phyloP scores from a whole-genome alignment of 1,284 basidiomycete species.

The Ceraceosorus guamensis region DNA sequence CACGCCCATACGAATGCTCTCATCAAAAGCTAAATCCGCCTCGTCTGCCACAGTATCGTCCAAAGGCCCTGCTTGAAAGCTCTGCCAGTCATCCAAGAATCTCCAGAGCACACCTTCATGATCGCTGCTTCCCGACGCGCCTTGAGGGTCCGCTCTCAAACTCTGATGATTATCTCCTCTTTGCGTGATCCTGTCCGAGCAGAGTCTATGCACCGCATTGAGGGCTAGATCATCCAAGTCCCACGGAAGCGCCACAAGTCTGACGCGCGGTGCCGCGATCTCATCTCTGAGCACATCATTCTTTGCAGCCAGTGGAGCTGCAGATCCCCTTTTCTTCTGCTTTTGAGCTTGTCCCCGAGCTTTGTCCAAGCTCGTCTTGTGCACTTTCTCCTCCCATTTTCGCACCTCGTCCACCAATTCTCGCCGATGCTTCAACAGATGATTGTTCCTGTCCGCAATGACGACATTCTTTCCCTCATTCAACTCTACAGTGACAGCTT shows the following conservation, averaged over 20 bases:
- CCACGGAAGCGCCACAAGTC: slow-evolving; percentile 34
- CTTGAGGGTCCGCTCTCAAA: slow-evolving; percentile 18
- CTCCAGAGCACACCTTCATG: slow-evolving; percentile 76
- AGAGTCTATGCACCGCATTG: slow-evolving; percentile 30
- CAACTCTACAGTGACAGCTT: too few relatives aligned
- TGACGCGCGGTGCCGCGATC: slow-evolving; percentile 17
- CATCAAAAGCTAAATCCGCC: slow-evolving; percentile 57
- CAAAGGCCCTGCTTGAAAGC: slow-evolving; percentile 53
- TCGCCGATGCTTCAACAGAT: slow-evolving; percentile 40
- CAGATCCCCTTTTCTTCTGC: neutral
- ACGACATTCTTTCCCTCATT: slow-evolving; percentile 41
- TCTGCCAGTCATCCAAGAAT: slow-evolving; percentile 61
- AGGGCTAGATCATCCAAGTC: slow-evolving; percentile 26
- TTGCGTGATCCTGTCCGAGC: slow-evolving; percentile 23
- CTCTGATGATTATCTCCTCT: slow-evolving; percentile 44
- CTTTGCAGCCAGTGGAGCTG: too few relatives aligned
- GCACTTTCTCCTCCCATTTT: slow-evolving; percentile 1
- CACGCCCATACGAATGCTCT: slow-evolving; percentile 62
- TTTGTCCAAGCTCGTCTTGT: neutral
- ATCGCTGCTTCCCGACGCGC: slow-evolving; percentile 3
- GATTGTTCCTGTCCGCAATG: slow-evolving; percentile 46
- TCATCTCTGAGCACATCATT: too few relatives aligned
- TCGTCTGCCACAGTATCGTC: slow-evolving; percentile 44
- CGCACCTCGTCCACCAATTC: slow-evolving; percentile 29
- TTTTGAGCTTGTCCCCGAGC: too few relatives aligned